Conservation (phyloP, 352 stramenopile genomes). For the Globisporangium spiculum region DNA sequence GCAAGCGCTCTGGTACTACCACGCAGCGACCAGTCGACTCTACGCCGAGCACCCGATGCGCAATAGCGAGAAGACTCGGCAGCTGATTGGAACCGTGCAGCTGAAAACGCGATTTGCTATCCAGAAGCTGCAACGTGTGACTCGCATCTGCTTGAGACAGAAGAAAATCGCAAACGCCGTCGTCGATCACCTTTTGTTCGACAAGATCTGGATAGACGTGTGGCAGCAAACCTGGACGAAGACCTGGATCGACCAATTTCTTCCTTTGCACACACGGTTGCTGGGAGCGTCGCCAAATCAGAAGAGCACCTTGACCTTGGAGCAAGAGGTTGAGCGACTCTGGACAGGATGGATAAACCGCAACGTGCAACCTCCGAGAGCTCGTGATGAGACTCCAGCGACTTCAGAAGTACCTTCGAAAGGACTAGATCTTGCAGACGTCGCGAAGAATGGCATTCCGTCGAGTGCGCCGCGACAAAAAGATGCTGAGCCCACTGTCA, state of each 20-base stretch:
- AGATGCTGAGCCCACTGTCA: not conserved
- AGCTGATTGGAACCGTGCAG: constrained; percentile 43
- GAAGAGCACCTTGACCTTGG: constrained; percentile 3
- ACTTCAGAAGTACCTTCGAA: not conserved
- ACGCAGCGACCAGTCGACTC: constrained; percentile 31
- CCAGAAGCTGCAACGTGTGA: constrained; percentile 33
- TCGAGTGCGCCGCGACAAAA: not conserved
- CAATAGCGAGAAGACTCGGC: constrained; percentile 33
- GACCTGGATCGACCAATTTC: constrained; percentile 6
- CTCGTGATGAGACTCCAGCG: not conserved
- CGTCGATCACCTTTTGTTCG: constrained; percentile 17
- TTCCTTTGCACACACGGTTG: not conserved
- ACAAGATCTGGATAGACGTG: constrained; percentile 15
- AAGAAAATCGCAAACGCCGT: constrained; percentile 16
- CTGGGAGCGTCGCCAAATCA: not conserved
- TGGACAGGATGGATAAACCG: constrained; percentile 15
- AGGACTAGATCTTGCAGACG: not conserved
- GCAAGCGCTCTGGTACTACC: constrained; percentile 61
- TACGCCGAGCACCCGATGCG: constrained; percentile 61
- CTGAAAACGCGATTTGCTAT: constrained; percentile 38
- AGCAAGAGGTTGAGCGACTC: constrained; percentile 17
- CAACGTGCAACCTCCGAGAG: not conserved
- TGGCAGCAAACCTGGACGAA: constrained; percentile 20
- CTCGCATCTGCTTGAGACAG: constrained; percentile 16
- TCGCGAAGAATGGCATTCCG: constrained; percentile 10